Evolutionary conservation across 495 filamentous ascomycete species (phyloP), one percentile per base, ranked within the genome.

Genomic region (Aspergillus bertholletiae): DNA sequence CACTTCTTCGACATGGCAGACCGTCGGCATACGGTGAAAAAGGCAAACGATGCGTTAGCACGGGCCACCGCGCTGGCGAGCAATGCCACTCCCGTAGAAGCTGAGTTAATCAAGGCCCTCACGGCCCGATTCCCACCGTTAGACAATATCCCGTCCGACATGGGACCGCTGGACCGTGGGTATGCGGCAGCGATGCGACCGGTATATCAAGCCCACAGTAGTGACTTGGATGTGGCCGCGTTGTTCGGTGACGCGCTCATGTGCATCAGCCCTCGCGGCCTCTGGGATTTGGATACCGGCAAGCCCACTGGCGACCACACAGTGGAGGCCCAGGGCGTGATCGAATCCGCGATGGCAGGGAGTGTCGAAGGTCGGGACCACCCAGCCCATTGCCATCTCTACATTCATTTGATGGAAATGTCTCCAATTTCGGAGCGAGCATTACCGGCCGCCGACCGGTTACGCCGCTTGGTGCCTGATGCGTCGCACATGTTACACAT

Each of bases 361-460:
- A 61, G 65, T 9, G 59, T 71, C 3, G 72, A 66, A 7, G 72
- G 71, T 18, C 45, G 66, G 6, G 35, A 44, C 2, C 78, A 87
- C 54, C 83, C 85, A 0, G 85, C 83, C 2, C 59, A 87, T 2
- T 68, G 85, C 9, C 85, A 88, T 58, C 62, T 86, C 3, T 87
- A 87, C 58, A 87, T 87, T 35, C 85, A 88, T 56, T 73, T 84
- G 15, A 85, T 86, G 74, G 84, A 88, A 60, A 88, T 87, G 84
- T 87, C 84, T 1, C 56, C 63, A 0, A 72, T 69, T 11, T 84
- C 84, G 0, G 84, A 86, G 45, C 51, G 56, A 0, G 84, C 80
- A 0, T 64, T 87, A 7, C 63, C 66, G 5, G 72, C 72, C 2
- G 83, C 84, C 1, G 80, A 87, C 58, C 69, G 72, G 20, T 74